A percentile compares a stretch with the other conserved stretches of the same genome.
Evolutionary conservation across 1,139 yeast species (phyloP).

Genomic region (Blastobotrys raffinosifermentans): DNA sequence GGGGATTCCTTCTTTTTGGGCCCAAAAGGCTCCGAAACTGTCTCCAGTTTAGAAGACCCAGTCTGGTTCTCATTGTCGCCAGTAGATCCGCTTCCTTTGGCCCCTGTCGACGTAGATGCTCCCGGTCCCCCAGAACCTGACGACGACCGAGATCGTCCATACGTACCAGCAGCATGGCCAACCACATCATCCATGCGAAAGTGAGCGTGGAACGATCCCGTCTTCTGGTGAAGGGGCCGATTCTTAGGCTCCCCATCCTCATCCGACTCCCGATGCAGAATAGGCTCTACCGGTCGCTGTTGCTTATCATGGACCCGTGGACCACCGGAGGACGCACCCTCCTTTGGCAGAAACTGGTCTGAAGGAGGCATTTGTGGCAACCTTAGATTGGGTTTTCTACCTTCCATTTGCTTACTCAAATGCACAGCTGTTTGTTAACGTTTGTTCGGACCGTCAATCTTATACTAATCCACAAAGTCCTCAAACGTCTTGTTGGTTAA

Average conservation of each 20-base stretch:
- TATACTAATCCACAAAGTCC: too few species aligned
- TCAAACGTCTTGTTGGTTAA: too few species aligned
- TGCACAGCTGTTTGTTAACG: too few species aligned
- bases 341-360: slow-evolving; percentile 6
- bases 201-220: slow-evolving; percentile 72
- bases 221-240: slow-evolving; percentile 42
- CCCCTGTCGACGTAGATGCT: slow-evolving; percentile 7
- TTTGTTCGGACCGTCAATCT: too few species aligned
- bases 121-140: not conserved
- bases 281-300: slow-evolving; percentile 9
- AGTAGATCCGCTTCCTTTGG: too few species aligned
- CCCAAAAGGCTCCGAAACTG: not conserved
- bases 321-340: not conserved
- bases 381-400: slow-evolving; percentile 11
- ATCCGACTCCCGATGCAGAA: slow-evolving; percentile 17
- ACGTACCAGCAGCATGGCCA: slow-evolving; percentile 37
- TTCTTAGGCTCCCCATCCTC: not conserved
- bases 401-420: too few species aligned
- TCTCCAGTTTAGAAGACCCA: too few species aligned
- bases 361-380: slow-evolving; percentile 8
- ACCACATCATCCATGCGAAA: slow-evolving; percentile 68
- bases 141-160: not conserved
- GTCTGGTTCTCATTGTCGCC: slow-evolving; percentile 4
- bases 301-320: slow-evolving; percentile 1
- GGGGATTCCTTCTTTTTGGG: slow-evolving; percentile 1